A percentile compares a stretch with the other conserved stretches of the same genome.
Evolutionary conservation across 176 grass and related monocot species (phyloP).

Genomic region (Dactylis glomerata): DNA sequence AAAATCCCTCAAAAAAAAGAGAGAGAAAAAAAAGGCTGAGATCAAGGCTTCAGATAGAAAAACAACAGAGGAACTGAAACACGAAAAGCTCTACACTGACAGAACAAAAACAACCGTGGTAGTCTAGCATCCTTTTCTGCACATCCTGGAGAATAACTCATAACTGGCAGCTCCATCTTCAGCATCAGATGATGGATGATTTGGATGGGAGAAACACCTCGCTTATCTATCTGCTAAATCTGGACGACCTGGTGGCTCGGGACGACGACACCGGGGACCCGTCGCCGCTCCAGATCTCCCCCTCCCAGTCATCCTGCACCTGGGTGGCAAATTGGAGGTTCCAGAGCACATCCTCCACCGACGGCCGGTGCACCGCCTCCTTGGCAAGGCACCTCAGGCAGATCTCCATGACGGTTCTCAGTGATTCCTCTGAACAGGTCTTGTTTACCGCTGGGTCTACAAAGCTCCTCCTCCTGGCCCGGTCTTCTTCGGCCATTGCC

Average conservation of each 20-base stretch:
- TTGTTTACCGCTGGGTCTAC: conserved; percentile 60
- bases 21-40: background rate
- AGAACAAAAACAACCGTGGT: background rate
- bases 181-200: background rate
- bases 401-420: conserved; percentile 83
- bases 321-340: conserved; percentile 95
- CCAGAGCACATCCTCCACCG: conserved; percentile 92
- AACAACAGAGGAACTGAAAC: background rate
- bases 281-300: conserved; percentile 57
- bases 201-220: conserved; percentile 11
- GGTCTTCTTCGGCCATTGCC: conserved; percentile 55
- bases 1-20: background rate
- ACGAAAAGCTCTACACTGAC: background rate
- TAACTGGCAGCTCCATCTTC: background rate
- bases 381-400: conserved; percentile 82
- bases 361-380: conserved; percentile 74
- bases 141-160: background rate
- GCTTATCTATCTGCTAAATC: conserved; percentile 32
- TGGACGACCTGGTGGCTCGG: conserved; percentile 14
- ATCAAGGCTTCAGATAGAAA: background rate
- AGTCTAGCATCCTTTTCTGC: background rate
- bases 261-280: conserved; percentile 55
- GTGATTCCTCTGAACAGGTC: conserved; percentile 66
- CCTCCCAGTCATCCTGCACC: conserved; percentile 74
- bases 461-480: conserved; percentile 60